Conservation (phyloP, 2,329 filamentous ascomycete species). For the Ophiostoma ips region DNA sequence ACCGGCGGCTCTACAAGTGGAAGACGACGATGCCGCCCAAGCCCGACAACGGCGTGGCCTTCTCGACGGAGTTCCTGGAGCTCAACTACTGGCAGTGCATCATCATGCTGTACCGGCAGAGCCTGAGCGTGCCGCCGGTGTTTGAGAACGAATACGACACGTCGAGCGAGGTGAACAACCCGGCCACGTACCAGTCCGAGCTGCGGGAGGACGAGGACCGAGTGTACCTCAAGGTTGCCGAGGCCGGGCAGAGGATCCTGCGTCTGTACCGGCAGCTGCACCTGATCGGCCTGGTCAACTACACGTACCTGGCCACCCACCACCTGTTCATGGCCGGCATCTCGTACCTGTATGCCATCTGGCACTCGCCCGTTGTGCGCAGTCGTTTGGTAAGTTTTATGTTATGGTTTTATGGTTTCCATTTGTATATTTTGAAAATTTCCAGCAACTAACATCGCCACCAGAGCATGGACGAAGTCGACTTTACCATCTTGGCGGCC, state of each 20-base stretch:
- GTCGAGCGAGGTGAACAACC: constrained; percentile 49
- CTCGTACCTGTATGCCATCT: constrained; percentile 92
- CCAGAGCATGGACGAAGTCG: constrained; percentile 78
- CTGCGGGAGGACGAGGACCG: constrained; percentile 71
- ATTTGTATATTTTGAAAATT: too few species aligned
- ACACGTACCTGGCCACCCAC: constrained; percentile 89
- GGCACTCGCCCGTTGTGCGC: constrained; percentile 84
- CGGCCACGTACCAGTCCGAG: constrained; percentile 48
- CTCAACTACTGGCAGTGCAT: constrained; percentile 97
- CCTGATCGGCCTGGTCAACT: constrained; percentile 78
- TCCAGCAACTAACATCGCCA: too few species aligned
- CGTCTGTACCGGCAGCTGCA: constrained; percentile 79
- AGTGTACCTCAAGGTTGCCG: constrained; percentile 87
- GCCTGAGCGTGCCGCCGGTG: constrained; percentile 69
- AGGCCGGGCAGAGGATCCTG: constrained; percentile 85
- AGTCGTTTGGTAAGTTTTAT: constrained; percentile 44
- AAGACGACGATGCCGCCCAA: constrained; percentile 68
- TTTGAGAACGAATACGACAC: constrained; percentile 67
- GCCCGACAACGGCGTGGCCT: constrained; percentile 70
- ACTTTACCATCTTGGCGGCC: constrained; percentile 85
- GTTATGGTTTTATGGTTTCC: too few species aligned
- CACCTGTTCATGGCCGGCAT: constrained; percentile 96
- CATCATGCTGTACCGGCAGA: constrained; percentile 90
- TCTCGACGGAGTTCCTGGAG: constrained; percentile 79
- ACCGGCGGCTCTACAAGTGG: constrained; percentile 72